These are phyloP conservation scores for Rhipidocladum racemiflorum DNA, from an alignment of 176 grass and related monocot species.

Conservation along the genomic window DNA sequence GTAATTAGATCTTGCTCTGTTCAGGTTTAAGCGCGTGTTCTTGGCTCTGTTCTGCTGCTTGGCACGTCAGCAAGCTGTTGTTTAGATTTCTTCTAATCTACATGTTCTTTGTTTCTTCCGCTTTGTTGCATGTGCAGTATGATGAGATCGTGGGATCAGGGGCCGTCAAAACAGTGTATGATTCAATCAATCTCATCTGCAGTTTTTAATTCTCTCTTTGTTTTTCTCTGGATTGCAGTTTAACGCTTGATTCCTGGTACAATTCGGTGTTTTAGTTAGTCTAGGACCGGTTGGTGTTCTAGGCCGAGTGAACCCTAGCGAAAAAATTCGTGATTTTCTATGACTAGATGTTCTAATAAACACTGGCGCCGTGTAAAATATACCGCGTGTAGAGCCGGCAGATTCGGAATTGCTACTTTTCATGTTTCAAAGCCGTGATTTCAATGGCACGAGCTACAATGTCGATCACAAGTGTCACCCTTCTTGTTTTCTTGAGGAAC, in stretches of 20 bases:
- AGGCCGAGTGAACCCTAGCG: not conserved
- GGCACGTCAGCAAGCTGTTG: not conserved
- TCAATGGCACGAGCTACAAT: not conserved
- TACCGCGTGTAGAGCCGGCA: no score
- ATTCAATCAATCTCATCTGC: constrained; percentile 24
- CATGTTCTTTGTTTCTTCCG: not conserved
- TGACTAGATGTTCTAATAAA: not conserved
- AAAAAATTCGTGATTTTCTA: not conserved
- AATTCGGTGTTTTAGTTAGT: not conserved
- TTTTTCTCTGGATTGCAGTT: not conserved
- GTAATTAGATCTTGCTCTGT: not conserved
- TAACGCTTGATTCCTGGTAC: not conserved
- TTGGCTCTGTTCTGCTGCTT: not conserved
- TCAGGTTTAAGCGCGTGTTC: not conserved
- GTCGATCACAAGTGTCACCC: no score
- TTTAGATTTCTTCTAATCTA: not conserved
- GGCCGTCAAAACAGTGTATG: constrained; percentile 51
- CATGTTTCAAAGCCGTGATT: not conserved
- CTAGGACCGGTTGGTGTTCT: no score
- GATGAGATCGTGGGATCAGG: constrained; percentile 50
- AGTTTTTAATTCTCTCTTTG: not conserved
- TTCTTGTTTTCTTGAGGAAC: not conserved
- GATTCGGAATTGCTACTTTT: not conserved
- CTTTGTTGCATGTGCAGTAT: constrained; percentile 21
- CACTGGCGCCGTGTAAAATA: no score